Evolutionary conservation across 2,329 filamentous ascomycete genomes (phyloP), one percentile per base, ranked within the genome.

Genomic region (Fusarium continuum): DNA sequence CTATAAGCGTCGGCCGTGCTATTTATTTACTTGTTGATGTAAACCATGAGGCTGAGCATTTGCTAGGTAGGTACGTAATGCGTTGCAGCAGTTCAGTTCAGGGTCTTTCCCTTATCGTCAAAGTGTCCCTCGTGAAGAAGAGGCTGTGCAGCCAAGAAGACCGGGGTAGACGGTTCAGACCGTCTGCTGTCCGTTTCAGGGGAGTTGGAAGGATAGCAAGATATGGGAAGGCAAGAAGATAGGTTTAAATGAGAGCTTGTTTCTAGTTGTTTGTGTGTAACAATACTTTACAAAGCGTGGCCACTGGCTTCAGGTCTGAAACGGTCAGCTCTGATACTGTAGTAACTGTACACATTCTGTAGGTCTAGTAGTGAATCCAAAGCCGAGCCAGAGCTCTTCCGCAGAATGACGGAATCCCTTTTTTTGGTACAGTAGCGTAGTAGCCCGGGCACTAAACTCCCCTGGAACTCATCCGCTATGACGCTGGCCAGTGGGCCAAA

Each of bases 11-110:
- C 32, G 26, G 55, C 35, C 38, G 55, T 59, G 46, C 28, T 59
- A 39, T 54, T 60, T 60, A 54, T 59, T 53, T 57, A 57, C 35
- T 58, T 60, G 13, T 45, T 53, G 25, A 54, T 29, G 23, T 59
- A 29, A 31, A 47, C 40, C 55, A 69, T 66, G 68, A 70, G 69
- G 69, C 69, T 70, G 69, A 71, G 68, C 55, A 62, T 35, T 29
- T 39, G 64, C 32, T 48, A 65, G 64, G 35, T 48, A 65, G 46
- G 51, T 64, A 57, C 55, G 64, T 67, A 63, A 55, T 61, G 22
- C 39, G 14, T 36, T 26, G 61, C 28, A 62, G 56, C 41, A 41
- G 47, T 48, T 55, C 36, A 31, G 26, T 43, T 60, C 48, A 60
- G 60, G 51, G 55, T 61, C 52, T 46, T 45, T 49, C 55, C 48